Evolutionary conservation across 2,329 filamentous ascomycete species (phyloP).

Genomic region (Fonsecaea pedrosoi): DNA sequence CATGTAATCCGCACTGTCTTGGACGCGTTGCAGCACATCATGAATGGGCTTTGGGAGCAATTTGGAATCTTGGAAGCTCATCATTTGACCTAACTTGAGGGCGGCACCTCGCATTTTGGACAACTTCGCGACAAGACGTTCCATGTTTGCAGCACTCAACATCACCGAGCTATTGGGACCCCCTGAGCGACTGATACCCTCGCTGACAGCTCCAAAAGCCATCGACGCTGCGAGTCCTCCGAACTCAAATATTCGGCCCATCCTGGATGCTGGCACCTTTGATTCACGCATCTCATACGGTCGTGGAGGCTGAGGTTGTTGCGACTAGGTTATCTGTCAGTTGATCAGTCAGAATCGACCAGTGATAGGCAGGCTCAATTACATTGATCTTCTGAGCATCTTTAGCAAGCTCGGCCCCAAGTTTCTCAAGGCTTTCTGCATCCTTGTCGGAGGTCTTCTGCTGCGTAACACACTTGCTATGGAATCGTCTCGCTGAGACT

Average conservation of each 20-base stretch:
- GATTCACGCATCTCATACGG: constrained; percentile 82
- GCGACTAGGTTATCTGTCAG: constrained; percentile 54
- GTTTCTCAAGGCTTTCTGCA: constrained; percentile 51
- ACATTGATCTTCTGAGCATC: constrained; percentile 47
- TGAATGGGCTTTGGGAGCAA: constrained; percentile 89
- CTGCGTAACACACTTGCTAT: constrained; percentile 26
- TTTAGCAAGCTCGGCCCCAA: constrained; percentile 57
- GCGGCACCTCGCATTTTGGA: constrained; percentile 96
- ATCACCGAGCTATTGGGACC: constrained; percentile 80
- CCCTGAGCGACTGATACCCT: constrained; percentile 79
- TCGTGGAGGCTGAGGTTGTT: constrained; percentile 41
- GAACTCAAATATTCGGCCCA: constrained; percentile 94
- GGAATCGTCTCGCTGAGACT: constrained; percentile 26
- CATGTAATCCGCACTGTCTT: constrained; percentile 98
- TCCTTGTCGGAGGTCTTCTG: constrained; percentile 38
- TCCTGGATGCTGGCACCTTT: constrained; percentile 82
- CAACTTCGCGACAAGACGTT: constrained; percentile 87
- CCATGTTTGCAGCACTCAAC: constrained; percentile 88
- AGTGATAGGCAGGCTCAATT: constrained; percentile 28
- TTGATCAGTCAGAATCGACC: constrained; percentile 49
- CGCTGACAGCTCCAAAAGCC: constrained; percentile 88
- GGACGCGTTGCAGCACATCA: constrained; percentile 88
- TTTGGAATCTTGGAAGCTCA: constrained; percentile 97
- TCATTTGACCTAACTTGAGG: constrained; percentile 96
- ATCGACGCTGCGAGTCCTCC: constrained; percentile 91